Evolutionary conservation across 257 asterid species (phyloP).

Genomic region (Solanum tarijense): DNA sequence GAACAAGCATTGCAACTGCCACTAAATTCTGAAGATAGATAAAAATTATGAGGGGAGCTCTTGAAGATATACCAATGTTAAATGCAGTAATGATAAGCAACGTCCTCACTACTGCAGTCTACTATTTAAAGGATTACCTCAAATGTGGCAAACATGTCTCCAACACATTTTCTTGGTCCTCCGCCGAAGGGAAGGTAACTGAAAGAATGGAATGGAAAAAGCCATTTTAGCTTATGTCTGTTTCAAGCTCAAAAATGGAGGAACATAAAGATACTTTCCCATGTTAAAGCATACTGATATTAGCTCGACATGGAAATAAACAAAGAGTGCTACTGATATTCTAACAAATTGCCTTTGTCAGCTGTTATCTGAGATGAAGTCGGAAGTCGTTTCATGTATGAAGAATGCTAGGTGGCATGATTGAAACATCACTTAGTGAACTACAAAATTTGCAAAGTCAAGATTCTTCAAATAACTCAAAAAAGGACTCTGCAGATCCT

Average conservation of each 20-base stretch:
- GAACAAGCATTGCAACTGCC: constrained; percentile 88
- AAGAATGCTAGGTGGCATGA: not conserved
- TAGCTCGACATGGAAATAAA: not conserved
- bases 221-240: not conserved
- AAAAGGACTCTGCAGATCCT: not conserved
- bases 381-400: not conserved
- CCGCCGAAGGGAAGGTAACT: constrained; percentile 99
- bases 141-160: constrained; percentile 92
- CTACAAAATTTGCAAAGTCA: not conserved
- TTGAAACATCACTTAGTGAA: not conserved
- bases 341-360: not conserved
- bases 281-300: not conserved
- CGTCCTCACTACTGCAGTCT: not conserved
- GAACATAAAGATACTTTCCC: not conserved
- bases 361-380: not conserved
- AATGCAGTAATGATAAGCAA: not conserved
- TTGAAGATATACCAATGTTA: not conserved
- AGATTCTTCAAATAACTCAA: not conserved
- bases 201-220: constrained; percentile 8
- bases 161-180: constrained; percentile 96
- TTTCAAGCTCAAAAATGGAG: not conserved
- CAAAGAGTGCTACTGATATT: not conserved
- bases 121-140: constrained; percentile 47
- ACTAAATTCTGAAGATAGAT: constrained; percentile 43
- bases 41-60: not conserved